Evolutionary conservation across 805 yeast species (phyloP).

Genomic region (Spathaspora gorwiae): DNA sequence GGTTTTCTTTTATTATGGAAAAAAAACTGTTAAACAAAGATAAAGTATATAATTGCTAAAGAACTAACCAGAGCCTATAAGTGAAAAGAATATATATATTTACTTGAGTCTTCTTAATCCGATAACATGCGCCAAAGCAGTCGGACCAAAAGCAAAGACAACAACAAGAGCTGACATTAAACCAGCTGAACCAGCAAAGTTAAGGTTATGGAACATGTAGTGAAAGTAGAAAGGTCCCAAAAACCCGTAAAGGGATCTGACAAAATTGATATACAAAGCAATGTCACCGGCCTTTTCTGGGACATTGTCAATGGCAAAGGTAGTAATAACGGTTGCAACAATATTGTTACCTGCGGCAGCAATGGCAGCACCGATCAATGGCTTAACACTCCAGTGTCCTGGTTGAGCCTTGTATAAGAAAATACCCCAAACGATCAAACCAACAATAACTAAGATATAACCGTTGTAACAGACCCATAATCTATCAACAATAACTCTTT

Average conservation of each 20-base stretch:
- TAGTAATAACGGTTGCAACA: constrained; percentile 17
- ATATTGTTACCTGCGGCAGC: constrained; percentile 21
- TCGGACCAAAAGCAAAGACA: constrained; percentile 3
- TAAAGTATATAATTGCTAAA: not conserved
- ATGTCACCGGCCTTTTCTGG: constrained; percentile 14
- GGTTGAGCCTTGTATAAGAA: constrained; percentile 10
- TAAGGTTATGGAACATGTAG: constrained; percentile 15
- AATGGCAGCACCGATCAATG: constrained; percentile 19
- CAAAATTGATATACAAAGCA: constrained; percentile 16
- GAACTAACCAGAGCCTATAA: not conserved
- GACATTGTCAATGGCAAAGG: constrained; percentile 17
- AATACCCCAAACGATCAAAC: constrained; percentile 19
- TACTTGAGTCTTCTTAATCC: constrained; percentile 2
- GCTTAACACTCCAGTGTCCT: constrained; percentile 16
- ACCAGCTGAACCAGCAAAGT: constrained; percentile 9
- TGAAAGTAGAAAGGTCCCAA: constrained; percentile 25
- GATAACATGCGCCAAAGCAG: constrained; percentile 2
- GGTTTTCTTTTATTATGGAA: too few species aligned
- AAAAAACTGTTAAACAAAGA: too few species aligned
- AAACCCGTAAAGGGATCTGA: constrained; percentile 19
- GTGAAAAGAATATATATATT: too few species aligned
- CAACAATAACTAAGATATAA: constrained; percentile 14
- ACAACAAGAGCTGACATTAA: constrained; percentile 7
- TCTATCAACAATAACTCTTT: constrained; percentile 11
- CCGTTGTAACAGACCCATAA: constrained; percentile 20